Percentiles rank a stretch among this genome's conserved stretches.
Conservation (phyloP, 1,284 basidiomycete species). For the Ustilago cynodontis region DNA sequence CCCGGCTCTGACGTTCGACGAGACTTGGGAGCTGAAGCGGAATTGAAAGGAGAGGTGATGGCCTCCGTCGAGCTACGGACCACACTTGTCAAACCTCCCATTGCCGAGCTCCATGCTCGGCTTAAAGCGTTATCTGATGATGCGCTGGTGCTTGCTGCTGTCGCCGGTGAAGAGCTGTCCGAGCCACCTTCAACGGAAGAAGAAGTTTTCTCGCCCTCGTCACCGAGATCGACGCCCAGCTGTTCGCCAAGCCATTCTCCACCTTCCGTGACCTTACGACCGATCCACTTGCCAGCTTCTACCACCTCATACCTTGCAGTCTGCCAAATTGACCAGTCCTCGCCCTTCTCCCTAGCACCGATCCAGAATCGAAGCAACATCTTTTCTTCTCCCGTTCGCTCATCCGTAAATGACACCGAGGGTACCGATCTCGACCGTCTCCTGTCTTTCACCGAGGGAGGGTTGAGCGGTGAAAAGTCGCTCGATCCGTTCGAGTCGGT, state of each 20-base stretch:
- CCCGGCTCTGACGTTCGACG: slow-evolving; percentile 44
- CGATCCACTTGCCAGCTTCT: slow-evolving; percentile 51
- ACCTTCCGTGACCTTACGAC: slow-evolving; percentile 49
- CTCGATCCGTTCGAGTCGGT: slow-evolving; percentile 27
- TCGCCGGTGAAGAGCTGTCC: neutral
- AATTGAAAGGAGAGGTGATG: slow-evolving; percentile 28
- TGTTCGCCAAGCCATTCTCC: slow-evolving; percentile 51
- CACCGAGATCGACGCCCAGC: slow-evolving; percentile 26
- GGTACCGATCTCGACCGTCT: slow-evolving; percentile 54
- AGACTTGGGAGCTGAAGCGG: slow-evolving; percentile 18
- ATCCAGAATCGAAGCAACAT: slow-evolving; percentile 62
- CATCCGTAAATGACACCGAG: slow-evolving; percentile 43
- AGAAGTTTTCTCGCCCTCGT: neutral
- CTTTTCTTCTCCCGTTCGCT: slow-evolving; percentile 51
- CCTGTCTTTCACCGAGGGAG: slow-evolving; percentile 44
- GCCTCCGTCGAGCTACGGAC: slow-evolving; percentile 41
- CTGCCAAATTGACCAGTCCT: slow-evolving; percentile 55
- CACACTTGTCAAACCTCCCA: slow-evolving; percentile 35
- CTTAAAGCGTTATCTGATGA: slow-evolving; percentile 22
- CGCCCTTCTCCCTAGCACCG: slow-evolving; percentile 58
- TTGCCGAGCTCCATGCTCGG: slow-evolving; percentile 36
- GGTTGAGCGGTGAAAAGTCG: slow-evolving; percentile 58
- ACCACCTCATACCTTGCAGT: slow-evolving; percentile 40
- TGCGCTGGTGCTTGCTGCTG: neutral
- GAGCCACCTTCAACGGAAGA: neutral